Evolutionary conservation across 805 yeast genomes (phyloP), one percentile per base, ranked within the genome.

Genomic region (Starmerella gropengiesseri): DNA sequence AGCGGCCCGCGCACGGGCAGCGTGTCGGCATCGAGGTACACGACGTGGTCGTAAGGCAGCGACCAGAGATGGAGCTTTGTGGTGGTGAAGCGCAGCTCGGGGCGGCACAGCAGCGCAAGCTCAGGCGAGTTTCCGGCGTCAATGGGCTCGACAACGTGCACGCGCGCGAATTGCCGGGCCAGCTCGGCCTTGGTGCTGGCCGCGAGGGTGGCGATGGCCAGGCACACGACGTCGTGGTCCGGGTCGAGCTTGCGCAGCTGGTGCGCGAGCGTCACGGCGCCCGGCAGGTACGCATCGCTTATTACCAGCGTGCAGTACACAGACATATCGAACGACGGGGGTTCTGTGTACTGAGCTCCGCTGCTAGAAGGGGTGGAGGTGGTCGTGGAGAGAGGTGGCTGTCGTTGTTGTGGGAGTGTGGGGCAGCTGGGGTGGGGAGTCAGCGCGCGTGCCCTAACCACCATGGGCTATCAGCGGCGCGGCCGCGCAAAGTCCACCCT

Each of bases 21-120:
- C 11, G 74, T 69, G 53, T 74, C 80, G 12, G 75, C 68, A 54
- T 74, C 80, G 33, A 74, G 57, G 49, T 69, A 74, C 27, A 75
- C 66, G 4, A 74, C 57, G 35, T 60, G 63, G 14, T 63, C 41
- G 52, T 48, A 64, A 41, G 63, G 64, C 43, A 68, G 66, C 21
- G 59, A 55, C 82, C 83, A 79, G 25, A 74, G 60, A 37, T 68
- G 64, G 25, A 79, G 58, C 55, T 79, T 79, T 23, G 81, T 70
- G 49, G 70, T 64, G n/a, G 53, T 49, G n/a, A 41, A 34, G 44
- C 59, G 61, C 30, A 74, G 64, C 41, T 74, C 78, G 2, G 75
- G 74, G 23, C 80, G 60, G 29, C 60, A 61, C 51, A 75, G 62
- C 19, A 61, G 46, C 27, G 37, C 36, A 36, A 64, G 53, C 39